Percentiles rank a stretch among this genome's conserved stretches.
Conservation (phyloP, 257 asterid species). For the Galeopsis tetrahit region DNA sequence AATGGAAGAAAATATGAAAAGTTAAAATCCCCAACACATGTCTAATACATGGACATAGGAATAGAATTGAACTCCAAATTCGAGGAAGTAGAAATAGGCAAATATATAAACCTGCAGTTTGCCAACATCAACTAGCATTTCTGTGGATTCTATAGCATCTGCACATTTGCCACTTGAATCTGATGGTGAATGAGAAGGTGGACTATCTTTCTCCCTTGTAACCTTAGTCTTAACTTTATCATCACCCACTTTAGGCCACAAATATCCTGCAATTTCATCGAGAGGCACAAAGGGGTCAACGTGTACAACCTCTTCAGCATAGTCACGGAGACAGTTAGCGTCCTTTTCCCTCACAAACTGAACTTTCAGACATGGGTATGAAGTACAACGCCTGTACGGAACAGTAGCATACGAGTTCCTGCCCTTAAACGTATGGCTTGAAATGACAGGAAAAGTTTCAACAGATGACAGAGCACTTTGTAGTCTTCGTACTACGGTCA, state of each 20-base stretch:
- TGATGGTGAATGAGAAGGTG: conserved; percentile 45
- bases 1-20: conserved; percentile 31
- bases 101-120: conserved; percentile 49
- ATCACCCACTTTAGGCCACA: conserved; percentile 63
- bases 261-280: conserved; percentile 64
- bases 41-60: background rate
- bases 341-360: conserved; percentile 71
- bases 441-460: conserved; percentile 81
- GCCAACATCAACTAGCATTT: conserved; percentile 40
- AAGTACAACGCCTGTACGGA: conserved; percentile 70
- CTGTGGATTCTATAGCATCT: conserved; percentile 42
- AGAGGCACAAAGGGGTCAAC: conserved; percentile 89
- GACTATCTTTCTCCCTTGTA: conserved; percentile 43
- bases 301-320: conserved; percentile 54
- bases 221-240: conserved; percentile 43
- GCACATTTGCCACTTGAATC: conserved; percentile 46
- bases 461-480: conserved; percentile 83
- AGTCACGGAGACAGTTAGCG: conserved; percentile 58
- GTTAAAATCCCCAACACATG: background rate
- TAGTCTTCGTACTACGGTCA: conserved; percentile 52
- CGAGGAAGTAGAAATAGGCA: conserved; percentile 1
- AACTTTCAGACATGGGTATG: conserved; percentile 78
- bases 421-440: conserved; percentile 48
- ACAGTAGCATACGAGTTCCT: conserved; percentile 78
- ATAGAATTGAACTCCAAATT: conserved; percentile 6